A percentile compares a stretch with the other conserved stretches of the same genome.
Conservation (phyloP, 2,329 filamentous ascomycete genomes). For the Fonsecaea nubica region DNA sequence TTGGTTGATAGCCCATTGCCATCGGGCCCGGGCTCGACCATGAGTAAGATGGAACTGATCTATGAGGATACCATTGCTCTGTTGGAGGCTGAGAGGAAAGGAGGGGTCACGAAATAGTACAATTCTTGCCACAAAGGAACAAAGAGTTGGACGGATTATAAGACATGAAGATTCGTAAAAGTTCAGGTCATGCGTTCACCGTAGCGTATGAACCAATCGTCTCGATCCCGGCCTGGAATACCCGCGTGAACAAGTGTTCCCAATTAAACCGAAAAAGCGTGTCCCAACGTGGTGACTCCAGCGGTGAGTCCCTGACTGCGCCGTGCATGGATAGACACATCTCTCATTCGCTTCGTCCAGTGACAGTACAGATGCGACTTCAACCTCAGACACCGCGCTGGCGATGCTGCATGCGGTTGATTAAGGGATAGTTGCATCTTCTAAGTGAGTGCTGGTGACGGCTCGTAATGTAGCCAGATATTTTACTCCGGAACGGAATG, state of each 20-base stretch:
- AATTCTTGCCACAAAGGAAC: not conserved
- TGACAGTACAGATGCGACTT: not conserved
- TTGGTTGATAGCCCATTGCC: conserved; percentile 36
- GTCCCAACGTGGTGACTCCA: not conserved
- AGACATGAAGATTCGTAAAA: not conserved
- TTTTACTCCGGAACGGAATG: not conserved
- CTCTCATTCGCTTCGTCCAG: not conserved
- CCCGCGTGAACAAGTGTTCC: not conserved
- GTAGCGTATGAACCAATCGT: not conserved
- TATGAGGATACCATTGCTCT: conserved; percentile 14
- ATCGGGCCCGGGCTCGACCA: conserved; percentile 12
- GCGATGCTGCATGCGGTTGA: too few species aligned
- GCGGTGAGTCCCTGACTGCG: too few species aligned
- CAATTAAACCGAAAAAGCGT: not conserved
- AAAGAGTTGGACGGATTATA: not conserved
- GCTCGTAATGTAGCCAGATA: too few species aligned
- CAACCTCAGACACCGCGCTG: not conserved
- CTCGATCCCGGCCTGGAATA: too few species aligned
- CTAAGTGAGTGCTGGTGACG: too few species aligned
- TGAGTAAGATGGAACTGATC: conserved; percentile 13
- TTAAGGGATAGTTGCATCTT: too few species aligned
- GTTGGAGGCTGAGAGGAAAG: conserved; percentile 12
- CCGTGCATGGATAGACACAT: not conserved
- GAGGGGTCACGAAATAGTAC: not conserved
- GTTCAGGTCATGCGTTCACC: not conserved